Evolutionary conservation across 1,284 basidiomycete genomes (phyloP).

Genomic region (Boletus subluridellus): DNA sequence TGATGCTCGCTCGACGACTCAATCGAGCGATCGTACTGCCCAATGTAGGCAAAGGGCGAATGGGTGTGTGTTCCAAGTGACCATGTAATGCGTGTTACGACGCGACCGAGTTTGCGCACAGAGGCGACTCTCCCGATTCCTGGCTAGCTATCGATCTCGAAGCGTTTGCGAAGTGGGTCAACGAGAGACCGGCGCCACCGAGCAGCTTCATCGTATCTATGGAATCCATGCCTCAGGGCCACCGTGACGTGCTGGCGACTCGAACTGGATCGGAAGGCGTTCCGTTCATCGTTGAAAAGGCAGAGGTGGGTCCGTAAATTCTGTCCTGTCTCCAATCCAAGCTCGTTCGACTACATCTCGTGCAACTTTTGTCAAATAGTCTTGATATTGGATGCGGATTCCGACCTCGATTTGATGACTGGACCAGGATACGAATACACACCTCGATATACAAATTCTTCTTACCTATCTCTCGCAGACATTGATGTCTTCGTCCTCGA

Average conservation of each 20-base stretch:
- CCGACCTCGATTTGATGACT: slow-evolving; percentile 3
- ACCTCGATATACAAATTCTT: too few species aligned
- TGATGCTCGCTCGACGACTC: slow-evolving; percentile 40
- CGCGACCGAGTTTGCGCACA: not conserved
- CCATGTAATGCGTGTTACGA: slow-evolving; percentile 39
- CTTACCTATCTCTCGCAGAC: too few species aligned
- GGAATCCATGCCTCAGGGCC: too few species aligned
- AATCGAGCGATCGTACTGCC: slow-evolving; percentile 52
- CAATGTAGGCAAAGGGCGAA: slow-evolving; percentile 21
- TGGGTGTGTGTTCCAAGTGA: slow-evolving; percentile 46
- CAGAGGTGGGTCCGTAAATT: too few species aligned
- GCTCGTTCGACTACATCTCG: not conserved
- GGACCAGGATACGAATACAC: not conserved
- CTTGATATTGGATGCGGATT: not conserved
- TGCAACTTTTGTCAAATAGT: slow-evolving; percentile 16
- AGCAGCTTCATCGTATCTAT: too few species aligned
- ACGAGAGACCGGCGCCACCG: too few species aligned
- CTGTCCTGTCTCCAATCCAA: too few species aligned
- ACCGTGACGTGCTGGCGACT: not conserved
- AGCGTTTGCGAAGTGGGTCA: too few species aligned
- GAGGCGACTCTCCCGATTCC: too few species aligned
- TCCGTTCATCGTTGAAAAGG: too few species aligned
- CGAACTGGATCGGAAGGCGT: slow-evolving; percentile 20
- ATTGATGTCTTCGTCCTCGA: too few species aligned
- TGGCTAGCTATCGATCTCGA: not conserved